Evolutionary conservation across 345 rosid species (phyloP), one percentile per base, ranked within the genome.

Genomic region (Jatropha curcas): DNA sequence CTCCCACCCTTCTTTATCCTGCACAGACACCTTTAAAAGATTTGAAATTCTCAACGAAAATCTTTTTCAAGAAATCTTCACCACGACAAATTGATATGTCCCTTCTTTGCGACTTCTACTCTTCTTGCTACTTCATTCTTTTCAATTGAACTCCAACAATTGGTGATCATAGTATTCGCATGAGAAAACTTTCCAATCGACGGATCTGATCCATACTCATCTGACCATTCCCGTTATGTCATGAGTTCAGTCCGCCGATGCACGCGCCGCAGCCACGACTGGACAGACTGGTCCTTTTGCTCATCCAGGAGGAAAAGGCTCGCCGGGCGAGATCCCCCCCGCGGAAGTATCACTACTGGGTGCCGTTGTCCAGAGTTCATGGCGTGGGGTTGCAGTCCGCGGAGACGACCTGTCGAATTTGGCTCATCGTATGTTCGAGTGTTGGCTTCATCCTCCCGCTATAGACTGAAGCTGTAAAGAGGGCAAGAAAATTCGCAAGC

Each of bases 251-350:
- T 94, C 75, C 90, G 97, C 27, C 82, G 88, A 46, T 94, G 98
- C 74, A 94, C 85, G 2, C 87, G 93, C 88, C 85, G 97, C 39
- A 90, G 95, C 81, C 98, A 94, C 20, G 98, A 92, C 77, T 94
- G 98, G 98, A 94, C 97, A 0, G 93, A 92, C 78, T 94, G 98
- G 98, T 70, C 98, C 98, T 31, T 94, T 92, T 20, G 87, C 95
- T 13, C 98, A 94, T 43, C 91, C 95, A 0, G 90, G 95, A n/a
- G 0, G 98, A 94, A 76, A 94, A 94, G 72, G 97, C 98, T 45
- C 89, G 89, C 71, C 89, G 98, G 8, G 86, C n/a, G 98, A 27
- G 97, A 94, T 71, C 98, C 95, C 9, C 71, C 72, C 98, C 95
- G 9, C 71, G 85, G 58, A 77, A 82, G 69, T 90, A 62, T 59